A percentile compares a stretch with the other conserved stretches of the same genome.
phyloP scores from a whole-genome alignment of 108 stramenopile genomes.

The Stephanodiscus triporus region DNA sequence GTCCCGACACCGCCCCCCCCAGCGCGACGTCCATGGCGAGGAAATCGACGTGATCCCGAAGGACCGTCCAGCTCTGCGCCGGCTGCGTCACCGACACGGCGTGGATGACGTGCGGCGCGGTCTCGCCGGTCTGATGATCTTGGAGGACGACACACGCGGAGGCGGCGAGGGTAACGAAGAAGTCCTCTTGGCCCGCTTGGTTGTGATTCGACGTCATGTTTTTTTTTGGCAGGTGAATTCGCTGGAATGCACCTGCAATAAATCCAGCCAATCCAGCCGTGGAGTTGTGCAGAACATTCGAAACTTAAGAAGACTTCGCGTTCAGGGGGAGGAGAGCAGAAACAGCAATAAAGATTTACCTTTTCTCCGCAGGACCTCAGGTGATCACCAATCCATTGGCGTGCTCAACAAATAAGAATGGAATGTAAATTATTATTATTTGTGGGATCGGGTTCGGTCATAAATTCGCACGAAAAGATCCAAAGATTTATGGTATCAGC shows the following conservation, averaged over 20 bases:
- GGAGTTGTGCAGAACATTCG: background rate
- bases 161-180: constrained; percentile 38
- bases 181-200: constrained; percentile 26
- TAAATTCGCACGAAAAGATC: no score
- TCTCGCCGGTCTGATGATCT: constrained; percentile 8
- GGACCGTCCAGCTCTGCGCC: constrained; percentile 83
- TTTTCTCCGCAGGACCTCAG: background rate
- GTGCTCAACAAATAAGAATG: no score
- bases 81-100: constrained; percentile 83
- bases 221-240: background rate
- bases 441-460: no score
- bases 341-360: background rate
- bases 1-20: constrained; percentile 24
- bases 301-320: background rate
- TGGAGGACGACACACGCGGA: constrained; percentile 23
- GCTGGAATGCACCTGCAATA: background rate
- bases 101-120: constrained; percentile 57
- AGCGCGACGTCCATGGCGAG: constrained; percentile 57
- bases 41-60: constrained; percentile 85
- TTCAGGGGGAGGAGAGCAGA: background rate
- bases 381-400: no score
- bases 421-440: no score
- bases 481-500: no score
- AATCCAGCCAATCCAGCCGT: background rate
- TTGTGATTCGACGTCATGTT: background rate